A percentile compares a stretch with the other conserved stretches of the same genome.
These are phyloP conservation scores for Cyclostephanos tholiformis DNA, from an alignment of 108 stramenopile genomes.

Conservation along the genomic window DNA sequence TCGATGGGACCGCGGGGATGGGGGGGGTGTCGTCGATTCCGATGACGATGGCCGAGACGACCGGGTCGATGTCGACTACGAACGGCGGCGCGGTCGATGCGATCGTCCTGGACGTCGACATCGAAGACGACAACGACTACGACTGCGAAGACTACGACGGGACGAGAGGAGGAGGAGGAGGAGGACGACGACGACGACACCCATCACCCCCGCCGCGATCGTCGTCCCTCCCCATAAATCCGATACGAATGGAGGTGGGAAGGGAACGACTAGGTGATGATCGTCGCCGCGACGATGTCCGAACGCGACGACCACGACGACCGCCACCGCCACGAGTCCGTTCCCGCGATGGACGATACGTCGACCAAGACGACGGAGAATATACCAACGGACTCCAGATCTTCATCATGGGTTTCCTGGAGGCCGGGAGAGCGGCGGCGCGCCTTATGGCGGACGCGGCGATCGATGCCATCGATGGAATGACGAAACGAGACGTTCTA, in stretches of 20 bases:
- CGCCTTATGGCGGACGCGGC: slow-evolving; percentile 11
- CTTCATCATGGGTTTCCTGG: slow-evolving; percentile 47
- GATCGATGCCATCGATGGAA: neutral
- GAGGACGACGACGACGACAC: neutral
- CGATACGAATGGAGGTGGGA: too few relatives aligned
- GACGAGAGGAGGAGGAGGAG: neutral
- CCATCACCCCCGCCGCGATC: too few relatives aligned
- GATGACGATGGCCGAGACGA: too few relatives aligned
- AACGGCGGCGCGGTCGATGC: neutral
- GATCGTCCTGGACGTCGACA: neutral
- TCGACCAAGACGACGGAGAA: neutral
- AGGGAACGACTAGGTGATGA: too few relatives aligned
- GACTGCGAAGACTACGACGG: neutral
- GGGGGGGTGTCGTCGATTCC: too few relatives aligned
- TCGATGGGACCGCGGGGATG: too few relatives aligned
- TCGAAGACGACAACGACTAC: neutral
- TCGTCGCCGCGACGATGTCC: too few relatives aligned
- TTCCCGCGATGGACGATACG: too few relatives aligned
- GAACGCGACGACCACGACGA: too few relatives aligned
- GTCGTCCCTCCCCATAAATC: too few relatives aligned
- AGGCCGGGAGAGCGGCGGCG: slow-evolving; percentile 43
- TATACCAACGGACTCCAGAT: slow-evolving; percentile 50
- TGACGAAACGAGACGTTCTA: neutral
- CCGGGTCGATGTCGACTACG: neutral
- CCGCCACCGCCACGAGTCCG: too few relatives aligned